Conservation (phyloP, 2,329 filamentous ascomycete species). For the Immersiporthe knoxdaviesiana region DNA sequence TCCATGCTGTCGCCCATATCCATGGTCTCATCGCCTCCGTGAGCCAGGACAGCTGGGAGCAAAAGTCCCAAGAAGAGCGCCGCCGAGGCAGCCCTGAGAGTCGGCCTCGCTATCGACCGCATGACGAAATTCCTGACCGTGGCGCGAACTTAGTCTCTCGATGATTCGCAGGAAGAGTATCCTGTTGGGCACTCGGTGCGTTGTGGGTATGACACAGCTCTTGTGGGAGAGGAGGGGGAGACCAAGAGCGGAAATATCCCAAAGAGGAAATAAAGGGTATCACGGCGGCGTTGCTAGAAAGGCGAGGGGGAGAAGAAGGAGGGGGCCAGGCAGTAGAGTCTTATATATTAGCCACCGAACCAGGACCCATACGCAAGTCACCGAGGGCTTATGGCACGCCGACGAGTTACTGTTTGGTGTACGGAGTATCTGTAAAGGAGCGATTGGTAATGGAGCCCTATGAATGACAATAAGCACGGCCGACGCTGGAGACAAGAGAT, state of each 20-base stretch:
- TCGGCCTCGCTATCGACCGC: constrained; percentile 33
- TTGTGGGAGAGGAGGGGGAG: background rate
- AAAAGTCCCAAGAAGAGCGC: constrained; percentile 36
- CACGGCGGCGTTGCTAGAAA: background rate
- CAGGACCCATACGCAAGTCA: constrained; percentile 18
- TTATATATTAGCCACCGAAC: background rate
- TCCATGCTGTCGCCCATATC: constrained; percentile 35
- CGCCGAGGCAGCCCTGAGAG: constrained; percentile 36
- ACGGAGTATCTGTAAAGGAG: background rate
- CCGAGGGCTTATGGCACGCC: constrained; percentile 4
- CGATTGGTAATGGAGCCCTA: background rate
- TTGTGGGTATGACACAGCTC: background rate
- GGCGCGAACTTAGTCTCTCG: background rate
- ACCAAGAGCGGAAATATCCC: background rate
- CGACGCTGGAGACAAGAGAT: background rate
- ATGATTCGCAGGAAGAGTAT: background rate
- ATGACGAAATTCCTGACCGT: constrained; percentile 26
- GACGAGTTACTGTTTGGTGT: background rate
- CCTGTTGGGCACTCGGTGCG: too few relatives aligned
- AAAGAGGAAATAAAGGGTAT: background rate
- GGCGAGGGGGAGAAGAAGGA: background rate
- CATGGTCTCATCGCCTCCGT: constrained; percentile 39
- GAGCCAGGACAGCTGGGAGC: constrained; percentile 39
- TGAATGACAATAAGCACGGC: background rate
- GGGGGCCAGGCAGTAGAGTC: background rate